These are phyloP conservation scores for Colletotrichum sp. DNA, from an alignment of 2,329 filamentous ascomycete species.

Conservation along the genomic window DNA sequence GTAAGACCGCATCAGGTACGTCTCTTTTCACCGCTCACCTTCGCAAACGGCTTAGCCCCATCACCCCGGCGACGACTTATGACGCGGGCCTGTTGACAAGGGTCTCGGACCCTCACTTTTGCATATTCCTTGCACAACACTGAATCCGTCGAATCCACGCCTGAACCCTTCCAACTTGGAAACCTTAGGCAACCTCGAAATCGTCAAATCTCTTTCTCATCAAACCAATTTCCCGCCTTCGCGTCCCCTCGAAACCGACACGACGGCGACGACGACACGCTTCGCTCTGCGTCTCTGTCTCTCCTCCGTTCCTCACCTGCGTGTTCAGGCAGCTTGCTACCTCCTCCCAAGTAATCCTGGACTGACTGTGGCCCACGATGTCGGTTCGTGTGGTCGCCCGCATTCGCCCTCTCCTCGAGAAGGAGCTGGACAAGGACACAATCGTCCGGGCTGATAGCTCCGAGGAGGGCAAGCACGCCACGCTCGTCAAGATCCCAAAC, in stretches of 20 bases:
- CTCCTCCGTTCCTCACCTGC: not conserved
- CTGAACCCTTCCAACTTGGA: not conserved
- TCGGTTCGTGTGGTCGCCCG: slow-evolving; percentile 87
- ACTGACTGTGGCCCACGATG: slow-evolving; percentile 42
- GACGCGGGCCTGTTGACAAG: slow-evolving; percentile 9
- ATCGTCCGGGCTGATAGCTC: slow-evolving; percentile 76
- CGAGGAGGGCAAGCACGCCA: slow-evolving; percentile 65
- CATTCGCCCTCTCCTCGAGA: slow-evolving; percentile 85
- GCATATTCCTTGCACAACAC: slow-evolving; percentile 7
- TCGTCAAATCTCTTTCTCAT: slow-evolving; percentile 5
- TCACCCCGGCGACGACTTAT: slow-evolving; percentile 6
- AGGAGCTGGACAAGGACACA: slow-evolving; percentile 85
- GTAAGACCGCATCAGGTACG: not conserved
- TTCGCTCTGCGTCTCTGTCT: not conserved
- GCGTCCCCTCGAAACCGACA: not conserved
- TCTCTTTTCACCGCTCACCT: not conserved
- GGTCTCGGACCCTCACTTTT: not conserved
- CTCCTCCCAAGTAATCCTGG: not conserved
- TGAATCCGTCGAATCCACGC: not conserved
- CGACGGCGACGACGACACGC: not conserved
- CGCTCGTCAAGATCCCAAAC: slow-evolving; percentile 86
- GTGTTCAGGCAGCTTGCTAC: not conserved
- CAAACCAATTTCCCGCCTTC: not conserved
- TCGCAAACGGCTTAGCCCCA: not conserved
- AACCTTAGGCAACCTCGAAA: not conserved